phyloP scores from a whole-genome alignment of 352 stramenopile genomes.

The Phytophthora rubi region DNA sequence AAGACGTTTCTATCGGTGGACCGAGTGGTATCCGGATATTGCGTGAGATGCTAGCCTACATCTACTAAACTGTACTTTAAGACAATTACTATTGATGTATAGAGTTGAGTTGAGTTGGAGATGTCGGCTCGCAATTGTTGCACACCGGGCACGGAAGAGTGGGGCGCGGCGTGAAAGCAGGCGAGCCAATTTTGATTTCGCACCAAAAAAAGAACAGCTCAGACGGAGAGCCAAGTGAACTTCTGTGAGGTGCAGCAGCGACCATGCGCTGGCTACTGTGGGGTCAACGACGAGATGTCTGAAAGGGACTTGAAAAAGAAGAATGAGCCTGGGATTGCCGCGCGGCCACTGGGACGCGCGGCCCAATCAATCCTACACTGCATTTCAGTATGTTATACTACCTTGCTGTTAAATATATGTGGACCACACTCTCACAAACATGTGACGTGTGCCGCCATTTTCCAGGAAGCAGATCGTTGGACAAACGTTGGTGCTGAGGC shows the following conservation, averaged over 20 bases:
- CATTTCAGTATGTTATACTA: neutral
- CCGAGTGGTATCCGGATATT: slow-evolving; percentile 25
- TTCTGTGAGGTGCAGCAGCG: slow-evolving; percentile 60
- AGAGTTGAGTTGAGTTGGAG: slow-evolving; percentile 1
- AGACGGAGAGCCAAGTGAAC: slow-evolving; percentile 44
- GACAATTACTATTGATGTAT: neutral
- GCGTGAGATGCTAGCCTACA: slow-evolving; percentile 34
- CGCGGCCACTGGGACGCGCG: neutral
- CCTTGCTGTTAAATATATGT: neutral
- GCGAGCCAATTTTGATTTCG: slow-evolving; percentile 50
- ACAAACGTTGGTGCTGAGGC: neutral
- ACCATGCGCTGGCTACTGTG: neutral
- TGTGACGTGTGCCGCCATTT: slow-evolving; percentile 9
- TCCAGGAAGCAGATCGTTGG: slow-evolving; percentile 5
- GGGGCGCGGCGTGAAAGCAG: slow-evolving; percentile 65
- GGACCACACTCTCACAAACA: neutral
- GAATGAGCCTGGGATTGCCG: slow-evolving; percentile 3
- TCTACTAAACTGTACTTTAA: neutral
- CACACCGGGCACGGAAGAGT: slow-evolving; percentile 57
- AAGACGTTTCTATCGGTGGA: slow-evolving; percentile 21
- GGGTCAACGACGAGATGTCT: neutral
- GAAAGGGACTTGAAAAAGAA: neutral
- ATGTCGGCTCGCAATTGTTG: slow-evolving; percentile 73
- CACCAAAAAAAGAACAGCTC: slow-evolving; percentile 57
- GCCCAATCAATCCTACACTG: slow-evolving; percentile 8